Conservation (phyloP, 495 filamentous ascomycete species). For the Aspergillus conjunctus region DNA sequence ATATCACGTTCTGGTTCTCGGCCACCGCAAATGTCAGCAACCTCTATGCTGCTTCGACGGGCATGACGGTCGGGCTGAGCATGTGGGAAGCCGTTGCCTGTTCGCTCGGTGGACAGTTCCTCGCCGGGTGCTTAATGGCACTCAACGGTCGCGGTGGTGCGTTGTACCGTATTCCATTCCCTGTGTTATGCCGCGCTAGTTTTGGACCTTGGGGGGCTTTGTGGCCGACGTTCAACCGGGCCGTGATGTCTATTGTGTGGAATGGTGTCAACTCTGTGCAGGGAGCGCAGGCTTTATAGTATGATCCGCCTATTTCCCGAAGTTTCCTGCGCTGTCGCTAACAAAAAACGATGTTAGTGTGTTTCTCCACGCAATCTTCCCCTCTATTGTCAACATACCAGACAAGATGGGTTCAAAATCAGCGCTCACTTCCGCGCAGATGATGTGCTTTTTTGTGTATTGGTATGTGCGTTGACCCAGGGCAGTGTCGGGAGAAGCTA, state of each 20-base stretch:
- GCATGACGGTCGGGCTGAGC: conserved; percentile 36
- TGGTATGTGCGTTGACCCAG: conserved; percentile 23
- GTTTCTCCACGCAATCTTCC: conserved; percentile 40
- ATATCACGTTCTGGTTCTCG: conserved; percentile 44
- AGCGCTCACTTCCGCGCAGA: conserved; percentile 36
- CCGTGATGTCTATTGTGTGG: conserved; percentile 44
- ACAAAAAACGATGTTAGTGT: conserved; percentile 21
- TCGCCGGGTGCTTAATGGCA: conserved; percentile 37
- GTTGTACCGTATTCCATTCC: conserved; percentile 42
- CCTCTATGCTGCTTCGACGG: conserved; percentile 39
- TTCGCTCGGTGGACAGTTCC: conserved; percentile 36
- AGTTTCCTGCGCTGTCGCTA: not conserved
- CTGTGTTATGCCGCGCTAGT: conserved; percentile 38
- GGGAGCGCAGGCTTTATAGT: conserved; percentile 43
- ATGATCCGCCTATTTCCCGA: not conserved
- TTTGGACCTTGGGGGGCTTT: conserved; percentile 40
- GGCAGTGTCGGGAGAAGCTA: not conserved
- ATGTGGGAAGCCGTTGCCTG: conserved; percentile 43
- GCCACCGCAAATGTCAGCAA: conserved; percentile 44
- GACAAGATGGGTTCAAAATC: conserved; percentile 40
- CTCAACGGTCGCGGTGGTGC: conserved; percentile 42
- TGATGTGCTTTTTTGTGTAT: conserved; percentile 41
- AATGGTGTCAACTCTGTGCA: conserved; percentile 42
- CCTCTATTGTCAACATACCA: conserved; percentile 35
- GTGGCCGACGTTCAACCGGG: conserved; percentile 44